Evolutionary conservation across 371 early-diverging fungal species (phyloP).

Genomic region (Batkoa obscura): DNA sequence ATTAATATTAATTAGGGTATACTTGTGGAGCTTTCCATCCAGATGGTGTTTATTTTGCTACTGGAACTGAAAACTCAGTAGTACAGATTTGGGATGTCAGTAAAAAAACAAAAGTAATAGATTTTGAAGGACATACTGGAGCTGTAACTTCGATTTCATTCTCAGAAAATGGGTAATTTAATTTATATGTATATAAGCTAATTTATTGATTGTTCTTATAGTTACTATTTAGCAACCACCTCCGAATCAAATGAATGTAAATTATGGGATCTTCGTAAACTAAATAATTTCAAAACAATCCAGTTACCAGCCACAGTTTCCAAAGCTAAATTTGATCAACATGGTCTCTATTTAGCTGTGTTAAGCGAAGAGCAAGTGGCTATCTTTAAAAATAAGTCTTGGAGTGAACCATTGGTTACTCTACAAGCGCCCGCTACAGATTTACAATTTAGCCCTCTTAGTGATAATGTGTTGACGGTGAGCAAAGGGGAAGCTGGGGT

Average conservation of each 20-base stretch:
- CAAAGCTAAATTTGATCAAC: slow-evolving; percentile 52
- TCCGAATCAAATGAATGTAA: slow-evolving; percentile 47
- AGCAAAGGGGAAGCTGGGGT: not conserved
- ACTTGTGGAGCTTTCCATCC: slow-evolving; percentile 72
- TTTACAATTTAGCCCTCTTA: not conserved
- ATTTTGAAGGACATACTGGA: slow-evolving; percentile 52
- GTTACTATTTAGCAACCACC: slow-evolving; percentile 66
- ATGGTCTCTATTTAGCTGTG: slow-evolving; percentile 66
- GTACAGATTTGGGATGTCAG: slow-evolving; percentile 78
- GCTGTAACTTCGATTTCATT: slow-evolving; percentile 51
- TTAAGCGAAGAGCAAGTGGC: slow-evolving; percentile 34
- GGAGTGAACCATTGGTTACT: slow-evolving; percentile 35
- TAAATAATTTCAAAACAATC: slow-evolving; percentile 48
- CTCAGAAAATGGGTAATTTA: slow-evolving; percentile 58
- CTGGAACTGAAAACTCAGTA: slow-evolving; percentile 51
- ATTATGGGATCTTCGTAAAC: slow-evolving; percentile 83
- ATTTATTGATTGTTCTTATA: slow-evolving; percentile 4
- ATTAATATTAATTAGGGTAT: slow-evolving; percentile 22
- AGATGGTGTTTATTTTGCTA: slow-evolving; percentile 70
- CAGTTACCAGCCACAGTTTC: slow-evolving; percentile 32
- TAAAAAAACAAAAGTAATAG: slow-evolving; percentile 41
- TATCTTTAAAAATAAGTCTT: slow-evolving; percentile 58
- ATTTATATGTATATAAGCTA: not conserved
- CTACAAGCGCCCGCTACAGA: slow-evolving; percentile 24
- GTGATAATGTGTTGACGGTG: not conserved